Evolutionary conservation across 495 filamentous ascomycete species (phyloP), one percentile per base, ranked within the genome.

Genomic region (Durotheca rogersii): DNA sequence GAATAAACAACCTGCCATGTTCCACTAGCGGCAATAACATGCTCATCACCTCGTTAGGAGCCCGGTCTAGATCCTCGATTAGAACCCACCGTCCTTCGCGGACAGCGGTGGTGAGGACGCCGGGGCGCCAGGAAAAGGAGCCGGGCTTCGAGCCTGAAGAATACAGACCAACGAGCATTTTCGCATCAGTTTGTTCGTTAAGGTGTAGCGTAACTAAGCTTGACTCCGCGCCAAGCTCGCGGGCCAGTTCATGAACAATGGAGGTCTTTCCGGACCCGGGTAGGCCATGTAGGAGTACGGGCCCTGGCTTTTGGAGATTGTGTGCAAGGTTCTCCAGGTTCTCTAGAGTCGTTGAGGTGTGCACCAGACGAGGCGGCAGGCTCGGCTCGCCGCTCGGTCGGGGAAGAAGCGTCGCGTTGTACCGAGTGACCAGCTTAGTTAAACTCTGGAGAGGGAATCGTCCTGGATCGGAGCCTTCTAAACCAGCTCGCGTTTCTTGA

Each of bases 111-210:
- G 92, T 95, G 49, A 99, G 72, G 9, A 96, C 86, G 67, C 94
- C 94, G n/a, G 93, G 81, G 40, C 85, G 82, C 94, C 94, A 99
- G 19, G 76, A 79, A 59, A 97, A 97, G 2, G 88, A 88, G 0
- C 91, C 94, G 5, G 89, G 88, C 34, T 84, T 86, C 11, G 85
- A 85, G 19, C 76, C 76, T n/a, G 89, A 90, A 6, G 90, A 84
- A 67, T 99, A 96, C 72, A 95, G 81, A 10, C 94, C 94, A 55
- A 97, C 79, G 30, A 99, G 80, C 67, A 93, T 84, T 61, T 96
- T 99, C 0, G 90, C 90, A 71, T 99, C 94, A 0, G 88, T 95
- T 68, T 99, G 94, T 66, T 96, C 94, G 60, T 96, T 96, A 20
- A 99, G 75, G 63, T 97, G 90, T 25, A 99, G 77, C 6, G 90